Conservation (phyloP, 371 early-diverging fungal genomes). For the Smittium culicis region DNA sequence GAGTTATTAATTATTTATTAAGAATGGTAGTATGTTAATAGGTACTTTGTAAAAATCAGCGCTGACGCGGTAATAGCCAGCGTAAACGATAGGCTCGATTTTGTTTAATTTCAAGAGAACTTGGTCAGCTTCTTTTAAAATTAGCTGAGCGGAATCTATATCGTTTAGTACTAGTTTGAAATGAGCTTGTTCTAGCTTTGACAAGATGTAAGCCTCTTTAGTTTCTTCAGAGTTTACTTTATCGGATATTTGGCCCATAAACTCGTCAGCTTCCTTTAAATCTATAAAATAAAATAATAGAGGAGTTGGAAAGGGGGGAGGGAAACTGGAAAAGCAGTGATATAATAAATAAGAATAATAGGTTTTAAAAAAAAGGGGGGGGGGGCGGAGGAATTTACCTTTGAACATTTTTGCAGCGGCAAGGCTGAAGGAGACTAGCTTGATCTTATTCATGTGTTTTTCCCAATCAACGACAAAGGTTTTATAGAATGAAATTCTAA, state of each 20-base stretch:
- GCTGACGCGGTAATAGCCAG: conserved; percentile 83
- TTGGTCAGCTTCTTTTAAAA: conserved; percentile 73
- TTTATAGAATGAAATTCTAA: conserved; percentile 65
- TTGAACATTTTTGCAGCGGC: conserved; percentile 58
- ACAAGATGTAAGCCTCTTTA: conserved; percentile 72
- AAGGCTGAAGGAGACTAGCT: conserved; percentile 66
- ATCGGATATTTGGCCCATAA: conserved; percentile 46
- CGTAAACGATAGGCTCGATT: conserved; percentile 79
- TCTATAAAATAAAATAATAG: background rate
- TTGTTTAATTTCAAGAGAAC: conserved; percentile 62
- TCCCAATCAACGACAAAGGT: conserved; percentile 87
- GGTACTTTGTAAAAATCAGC: conserved; percentile 87
- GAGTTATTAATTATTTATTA: conserved; percentile 70
- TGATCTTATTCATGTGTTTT: conserved; percentile 81
- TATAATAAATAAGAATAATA: background rate
- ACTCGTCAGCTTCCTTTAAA: conserved; percentile 42
- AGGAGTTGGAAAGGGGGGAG: background rate
- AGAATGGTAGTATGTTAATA: conserved; percentile 40
- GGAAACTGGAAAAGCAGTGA: background rate
- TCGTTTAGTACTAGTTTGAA: conserved; percentile 59
- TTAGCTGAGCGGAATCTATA: conserved; percentile 60
- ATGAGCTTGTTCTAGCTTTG: conserved; percentile 73
- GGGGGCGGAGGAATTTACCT: conserved; percentile 33
- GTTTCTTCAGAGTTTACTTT: conserved; percentile 45
- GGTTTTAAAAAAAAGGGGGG: too few species aligned